Base-by-base conservation (phyloP, 257 asterid genomes). In the Solanum virginianum region DNA sequence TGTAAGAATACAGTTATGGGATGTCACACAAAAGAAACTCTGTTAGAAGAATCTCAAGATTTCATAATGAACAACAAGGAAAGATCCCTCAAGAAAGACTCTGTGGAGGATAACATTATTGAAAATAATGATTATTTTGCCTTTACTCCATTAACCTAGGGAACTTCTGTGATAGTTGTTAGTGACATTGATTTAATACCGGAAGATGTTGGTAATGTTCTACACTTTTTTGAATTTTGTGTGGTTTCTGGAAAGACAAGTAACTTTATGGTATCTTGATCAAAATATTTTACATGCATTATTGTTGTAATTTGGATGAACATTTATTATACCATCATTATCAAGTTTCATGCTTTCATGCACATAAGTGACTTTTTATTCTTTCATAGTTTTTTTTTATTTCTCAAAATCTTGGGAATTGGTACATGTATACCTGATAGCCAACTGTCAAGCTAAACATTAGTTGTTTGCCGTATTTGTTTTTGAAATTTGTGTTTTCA, bases 141-240 rank as follows among this genome's bases (percentile, higher is more conserved):
- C 26, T 87, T 86, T 9, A 80, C 88, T 77, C 85, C 85, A 29
- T 86, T 92, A 85, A 96, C 97, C 11, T 83, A 75, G 54, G 97
- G 95, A 68, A 86, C 87, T 82, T 91, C 89, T 77, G 53, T 94
- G 93, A 87, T 88, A 66, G 87, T 86, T 54, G 90, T 95, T 41
- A 88, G 87, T 81, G 94, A 92, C 66, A 87, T 87, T 84, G 93
- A 90, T 36, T 81, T 95, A 57, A 85, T 82, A 29, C 85, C 89
- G 20, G 91, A 92, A 90, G 94, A 93, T 83, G 80, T 90, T 84
- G 99, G 98, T 57, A 86, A 90, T 53, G 95, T 94, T 51, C 85
- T 95, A 84, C 98, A 96, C 87, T 95, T 96, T 86, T 91, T 84
- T 98, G 29, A 95, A 86, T 96, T 96, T 85, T 94, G 97, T 88